Evolutionary conservation across 495 filamentous ascomycete species (phyloP).

Genomic region (Durotheca rogersii): DNA sequence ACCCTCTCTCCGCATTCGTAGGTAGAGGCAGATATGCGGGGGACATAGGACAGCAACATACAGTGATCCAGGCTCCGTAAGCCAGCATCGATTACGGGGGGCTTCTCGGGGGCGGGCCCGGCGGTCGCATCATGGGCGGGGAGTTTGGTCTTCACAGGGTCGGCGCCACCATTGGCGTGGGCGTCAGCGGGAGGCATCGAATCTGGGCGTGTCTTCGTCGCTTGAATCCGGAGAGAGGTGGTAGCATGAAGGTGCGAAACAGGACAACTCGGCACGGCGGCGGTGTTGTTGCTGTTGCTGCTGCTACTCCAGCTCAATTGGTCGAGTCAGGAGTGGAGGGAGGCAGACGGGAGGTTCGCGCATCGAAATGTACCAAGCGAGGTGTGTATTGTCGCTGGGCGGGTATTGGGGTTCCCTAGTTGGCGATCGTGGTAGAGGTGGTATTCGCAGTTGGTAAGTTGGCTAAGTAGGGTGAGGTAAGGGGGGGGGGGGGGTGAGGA

Average conservation of each 20-base stretch:
- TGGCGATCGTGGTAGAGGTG: too few relatives aligned
- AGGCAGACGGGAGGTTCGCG: constrained; percentile 6
- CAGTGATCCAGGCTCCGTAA: constrained; percentile 74
- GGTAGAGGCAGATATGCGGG: background rate
- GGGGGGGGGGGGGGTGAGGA: background rate
- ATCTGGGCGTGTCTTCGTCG: constrained; percentile 20
- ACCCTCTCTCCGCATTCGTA: background rate
- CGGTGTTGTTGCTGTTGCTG: constrained; percentile 11
- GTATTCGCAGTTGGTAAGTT: background rate
- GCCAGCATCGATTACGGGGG: constrained; percentile 66
- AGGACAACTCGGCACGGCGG: background rate
- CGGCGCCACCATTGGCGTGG: constrained; percentile 29
- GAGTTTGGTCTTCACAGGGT: constrained; percentile 19
- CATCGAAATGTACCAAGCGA: constrained; percentile 26
- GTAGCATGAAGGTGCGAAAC: constrained; percentile 20
- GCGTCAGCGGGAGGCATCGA: constrained; percentile 22
- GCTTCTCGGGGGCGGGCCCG: constrained; percentile 25
- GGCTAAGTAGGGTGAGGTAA: constrained; percentile 1
- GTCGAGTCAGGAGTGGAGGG: constrained; percentile 13
- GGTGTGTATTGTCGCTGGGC: too few relatives aligned
- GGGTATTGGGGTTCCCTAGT: too few relatives aligned
- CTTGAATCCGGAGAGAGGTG: constrained; percentile 1
- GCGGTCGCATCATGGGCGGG: constrained; percentile 10
- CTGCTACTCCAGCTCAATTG: too few relatives aligned
- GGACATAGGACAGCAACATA: constrained; percentile 47